Evolutionary conservation across 306 rosid species (phyloP), one percentile per base, ranked within the genome.

Genomic region (Sindora glabra): DNA sequence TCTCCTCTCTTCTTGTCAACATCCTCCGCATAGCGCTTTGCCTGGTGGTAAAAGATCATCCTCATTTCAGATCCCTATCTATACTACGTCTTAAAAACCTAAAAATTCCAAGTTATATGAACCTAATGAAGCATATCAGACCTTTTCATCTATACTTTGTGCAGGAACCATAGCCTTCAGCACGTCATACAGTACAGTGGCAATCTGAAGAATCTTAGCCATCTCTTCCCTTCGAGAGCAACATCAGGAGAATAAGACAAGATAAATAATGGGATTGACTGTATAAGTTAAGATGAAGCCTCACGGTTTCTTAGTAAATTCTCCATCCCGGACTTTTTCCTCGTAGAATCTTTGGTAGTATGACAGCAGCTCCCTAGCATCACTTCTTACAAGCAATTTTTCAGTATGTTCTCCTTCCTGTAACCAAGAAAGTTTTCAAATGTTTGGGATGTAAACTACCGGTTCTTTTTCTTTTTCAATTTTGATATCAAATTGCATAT

Each of bases 221-320:
- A 89, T 89, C 77, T 94, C 99, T 85, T 89, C 99, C 76, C 99
- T 92, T 70, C 77, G 84, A 54, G 53, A 62, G 32, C 39, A 67
- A 56, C 44, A 70, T 21, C 37, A 63, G 46, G 63, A 53, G 23
- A 70, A 62, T 64, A 41, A 69, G 59, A 64, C 14, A 46, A 8
- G 14, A 15, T 6, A 58, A 53, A 48, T 37, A 33, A 69, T 46
- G 48, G 33, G 41, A 70, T 23, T 72, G 58, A 34, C 27, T 61
- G 44, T 70, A 57, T 19, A 64, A 57, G 56, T 70, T 36, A 70
- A 78, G 74, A 47, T 25, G 38, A 65, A 72, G 81, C 64, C 99
- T 84, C 77, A 92, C 99, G 94, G 96, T 74, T 39, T 79, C 57
- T 76, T 79, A 10, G 77, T 70, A 75, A 64, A 67, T 77, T 89